These are phyloP conservation scores for Neofusicoccum sp. DNA, from an alignment of 2,329 filamentous ascomycete genomes.

Conservation along the genomic window DNA sequence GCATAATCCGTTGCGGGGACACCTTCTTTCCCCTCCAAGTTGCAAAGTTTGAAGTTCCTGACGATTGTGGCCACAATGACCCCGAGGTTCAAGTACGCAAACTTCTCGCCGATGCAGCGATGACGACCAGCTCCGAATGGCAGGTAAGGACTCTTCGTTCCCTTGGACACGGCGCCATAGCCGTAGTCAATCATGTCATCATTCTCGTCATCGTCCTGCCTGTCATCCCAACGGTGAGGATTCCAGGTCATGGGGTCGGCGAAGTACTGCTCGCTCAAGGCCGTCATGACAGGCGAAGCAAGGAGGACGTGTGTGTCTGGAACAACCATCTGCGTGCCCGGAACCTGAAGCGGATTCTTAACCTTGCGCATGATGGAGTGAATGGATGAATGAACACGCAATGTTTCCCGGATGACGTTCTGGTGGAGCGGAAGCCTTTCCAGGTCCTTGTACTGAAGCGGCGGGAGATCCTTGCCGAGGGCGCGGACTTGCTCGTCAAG, in stretches of 20 bases:
- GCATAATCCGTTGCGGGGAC: slow-evolving; percentile 67
- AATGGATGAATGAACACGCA: slow-evolving; percentile 82
- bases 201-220: slow-evolving; percentile 58
- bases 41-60: slow-evolving; percentile 73
- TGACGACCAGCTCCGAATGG: slow-evolving; percentile 89
- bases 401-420: slow-evolving; percentile 82
- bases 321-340: slow-evolving; percentile 76
- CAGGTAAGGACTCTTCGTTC: slow-evolving; percentile 79
- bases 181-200: slow-evolving; percentile 82
- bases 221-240: slow-evolving; percentile 78
- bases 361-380: slow-evolving; percentile 88
- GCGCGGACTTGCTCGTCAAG: slow-evolving; percentile 74
- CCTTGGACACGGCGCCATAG: slow-evolving; percentile 85
- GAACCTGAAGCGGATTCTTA: slow-evolving; percentile 77
- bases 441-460: slow-evolving; percentile 72
- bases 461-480: slow-evolving; percentile 64
- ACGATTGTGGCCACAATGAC: slow-evolving; percentile 76
- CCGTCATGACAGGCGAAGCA: slow-evolving; percentile 75
- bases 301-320: slow-evolving; percentile 76
- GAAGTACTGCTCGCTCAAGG: slow-evolving; percentile 71
- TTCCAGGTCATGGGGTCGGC: slow-evolving; percentile 78
- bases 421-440: slow-evolving; percentile 75
- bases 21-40: slow-evolving; percentile 64
- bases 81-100: slow-evolving; percentile 84
- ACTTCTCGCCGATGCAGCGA: slow-evolving; percentile 90